Base-by-base conservation (phyloP, 1,139 yeast species). In the Lodderomyces metapsilosis region DNA sequence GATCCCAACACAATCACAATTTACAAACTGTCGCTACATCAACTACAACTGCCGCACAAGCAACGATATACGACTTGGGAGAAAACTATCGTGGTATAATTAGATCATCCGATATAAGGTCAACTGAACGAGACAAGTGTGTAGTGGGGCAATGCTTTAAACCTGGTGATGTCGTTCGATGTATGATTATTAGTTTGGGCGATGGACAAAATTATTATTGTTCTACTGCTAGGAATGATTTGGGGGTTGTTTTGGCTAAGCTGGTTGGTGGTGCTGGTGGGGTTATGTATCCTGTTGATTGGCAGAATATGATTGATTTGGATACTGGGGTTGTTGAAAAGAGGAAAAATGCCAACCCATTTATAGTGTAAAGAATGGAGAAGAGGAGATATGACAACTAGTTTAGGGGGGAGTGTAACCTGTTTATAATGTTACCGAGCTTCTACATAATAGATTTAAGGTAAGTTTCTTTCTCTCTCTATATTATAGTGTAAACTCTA, bases 291-390 rank as follows among this genome's bases (percentile, higher is more conserved):
- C 95, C 98, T 3, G 64, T 89, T 30, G 98, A 92, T 64, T 94
- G 98, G 98, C 91, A 89, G 62, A 86, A 89, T 9, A 92, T 94
- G 98, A 76, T 85, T 37, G 82, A 88, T 49, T 81, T 83, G 4
- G 69, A 66, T 34, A 80, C 89, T 3, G 97, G 97, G 1, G 76
- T 74, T 16, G 64, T 80, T 20, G 98, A 91, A 57, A 71, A 72
- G 53, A 75, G 98, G 45, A 94, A 94, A 61, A 88, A 96, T 64
- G 98, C 98, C 5, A 91, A 88, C 61, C 96, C 97, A 8, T 84
- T 84, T 38, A 35, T 40, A 5, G 9, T 25, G 3, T 25, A 25
- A 39, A n/a, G n/a, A n/a, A n/a, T 45, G 42, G 40, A n/a, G 15
- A 10, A 16, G 4, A 21, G 22, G 16, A 33, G 36, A 20, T 17